These are phyloP conservation scores for Micractinium sp. DNA, from an alignment of 139 green algal species.

Conservation along the genomic window DNA sequence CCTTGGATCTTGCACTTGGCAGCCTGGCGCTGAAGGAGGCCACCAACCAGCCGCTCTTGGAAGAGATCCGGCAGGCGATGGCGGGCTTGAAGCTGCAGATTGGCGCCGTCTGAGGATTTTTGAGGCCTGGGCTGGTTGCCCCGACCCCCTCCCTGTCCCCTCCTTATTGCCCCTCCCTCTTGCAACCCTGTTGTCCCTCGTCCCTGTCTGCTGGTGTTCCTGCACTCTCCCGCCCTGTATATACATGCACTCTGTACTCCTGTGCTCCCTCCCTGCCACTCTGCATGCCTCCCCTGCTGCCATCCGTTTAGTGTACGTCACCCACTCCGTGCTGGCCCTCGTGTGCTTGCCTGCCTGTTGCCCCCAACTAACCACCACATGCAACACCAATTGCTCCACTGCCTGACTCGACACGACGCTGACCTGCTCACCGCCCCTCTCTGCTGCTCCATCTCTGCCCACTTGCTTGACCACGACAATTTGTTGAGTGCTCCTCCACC, in stretches of 20 bases:
- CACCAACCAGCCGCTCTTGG: conserved; percentile 10
- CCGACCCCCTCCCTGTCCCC: too few species aligned
- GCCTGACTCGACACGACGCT: too few species aligned
- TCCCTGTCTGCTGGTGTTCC: background rate
- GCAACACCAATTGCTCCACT: too few species aligned
- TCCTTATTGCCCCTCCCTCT: background rate
- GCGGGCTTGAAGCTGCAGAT: conserved; percentile 24
- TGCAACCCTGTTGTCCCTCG: background rate
- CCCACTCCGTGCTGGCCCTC: background rate
- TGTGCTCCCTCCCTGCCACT: too few species aligned
- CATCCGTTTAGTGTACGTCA: background rate
- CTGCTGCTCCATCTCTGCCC: too few species aligned
- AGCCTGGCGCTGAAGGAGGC: background rate
- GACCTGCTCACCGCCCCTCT: too few species aligned
- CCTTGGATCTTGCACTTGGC: conserved; percentile 21
- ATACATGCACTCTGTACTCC: too few species aligned
- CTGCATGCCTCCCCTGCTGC: background rate
- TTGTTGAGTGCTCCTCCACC: too few species aligned
- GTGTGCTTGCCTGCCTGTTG: too few species aligned
- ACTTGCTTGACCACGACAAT: too few species aligned
- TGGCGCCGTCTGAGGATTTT: background rate
- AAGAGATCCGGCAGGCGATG: conserved; percentile 18
- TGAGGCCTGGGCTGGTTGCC: background rate
- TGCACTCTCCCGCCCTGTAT: background rate
- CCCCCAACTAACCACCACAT: too few species aligned